These are phyloP conservation scores for Carnegiea gigantea DNA, from an alignment of 179 eudicot species.

Conservation along the genomic window DNA sequence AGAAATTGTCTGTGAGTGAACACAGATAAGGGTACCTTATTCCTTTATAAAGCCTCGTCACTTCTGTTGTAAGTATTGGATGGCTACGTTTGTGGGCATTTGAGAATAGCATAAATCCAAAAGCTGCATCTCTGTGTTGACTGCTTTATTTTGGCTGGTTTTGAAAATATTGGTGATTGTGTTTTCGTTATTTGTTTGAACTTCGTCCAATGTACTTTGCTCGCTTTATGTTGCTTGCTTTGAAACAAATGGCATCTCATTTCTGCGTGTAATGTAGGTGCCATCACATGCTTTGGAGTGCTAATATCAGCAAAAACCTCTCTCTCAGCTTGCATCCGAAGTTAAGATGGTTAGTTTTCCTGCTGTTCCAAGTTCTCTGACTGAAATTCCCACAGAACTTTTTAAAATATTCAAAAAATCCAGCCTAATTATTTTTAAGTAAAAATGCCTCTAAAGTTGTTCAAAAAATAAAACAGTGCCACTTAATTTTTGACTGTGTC, in stretches of 20 bases:
- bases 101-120: background rate
- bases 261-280: conserved; percentile 30
- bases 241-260: background rate
- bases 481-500: too few relatives aligned
- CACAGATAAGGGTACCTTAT: background rate
- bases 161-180: background rate
- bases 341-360: conserved; percentile 16
- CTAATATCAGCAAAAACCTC: conserved; percentile 16
- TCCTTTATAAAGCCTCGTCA: background rate
- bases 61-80: background rate
- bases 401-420: too few relatives aligned
- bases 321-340: background rate
- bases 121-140: background rate
- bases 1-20: background rate
- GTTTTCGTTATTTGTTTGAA: background rate
- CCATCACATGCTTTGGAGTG: conserved; percentile 59
- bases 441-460: too few relatives aligned
- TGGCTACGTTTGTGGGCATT: background rate
- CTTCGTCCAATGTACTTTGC: background rate
- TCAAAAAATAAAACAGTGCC: too few relatives aligned
- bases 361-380: background rate
- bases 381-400: too few relatives aligned
- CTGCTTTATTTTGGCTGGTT: background rate
- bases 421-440: too few relatives aligned
- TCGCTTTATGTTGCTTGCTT: background rate